phyloP scores from a whole-genome alignment of 2,329 filamentous ascomycete species.

The Fusarium cyanostomum region DNA sequence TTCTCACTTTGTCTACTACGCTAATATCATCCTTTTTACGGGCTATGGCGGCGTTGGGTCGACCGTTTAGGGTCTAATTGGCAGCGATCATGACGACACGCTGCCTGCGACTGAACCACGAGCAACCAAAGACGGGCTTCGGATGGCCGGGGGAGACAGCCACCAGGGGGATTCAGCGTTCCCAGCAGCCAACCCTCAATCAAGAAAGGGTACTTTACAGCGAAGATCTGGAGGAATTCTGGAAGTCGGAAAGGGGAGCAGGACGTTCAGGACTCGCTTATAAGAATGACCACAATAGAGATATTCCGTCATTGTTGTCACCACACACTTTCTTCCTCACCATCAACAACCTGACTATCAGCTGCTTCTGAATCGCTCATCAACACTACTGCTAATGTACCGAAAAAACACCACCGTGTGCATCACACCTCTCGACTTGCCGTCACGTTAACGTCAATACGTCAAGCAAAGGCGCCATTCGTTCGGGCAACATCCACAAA shows the following conservation, averaged over 20 bases:
- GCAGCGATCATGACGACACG: constrained; percentile 41
- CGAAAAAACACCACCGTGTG: not conserved
- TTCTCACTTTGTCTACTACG: constrained; percentile 1
- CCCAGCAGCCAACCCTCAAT: not conserved
- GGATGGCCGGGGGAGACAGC: not conserved
- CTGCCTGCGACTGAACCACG: constrained; percentile 11
- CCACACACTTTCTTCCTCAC: not conserved
- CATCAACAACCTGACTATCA: constrained; percentile 34
- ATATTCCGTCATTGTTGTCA: constrained; percentile 11
- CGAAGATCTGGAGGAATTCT: not conserved
- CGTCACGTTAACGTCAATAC: constrained; percentile 31
- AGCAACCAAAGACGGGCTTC: not conserved
- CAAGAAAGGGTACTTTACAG: not conserved
- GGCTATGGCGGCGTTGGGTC: constrained; percentile 21
- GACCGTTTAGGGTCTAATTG: constrained; percentile 11
- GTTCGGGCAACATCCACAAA: constrained; percentile 21
- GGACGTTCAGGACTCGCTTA: constrained; percentile 24
- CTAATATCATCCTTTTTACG: not conserved
- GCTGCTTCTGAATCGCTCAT: constrained; percentile 19
- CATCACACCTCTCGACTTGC: constrained; percentile 12
- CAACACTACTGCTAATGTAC: constrained; percentile 6
- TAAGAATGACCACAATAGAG: constrained; percentile 23
- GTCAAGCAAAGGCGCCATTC: constrained; percentile 18
- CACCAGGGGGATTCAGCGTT: not conserved
- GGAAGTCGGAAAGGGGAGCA: not conserved